Conservation (phyloP, 371 early-diverging fungal species). For the Homolaphlyctis polyrhiza region DNA sequence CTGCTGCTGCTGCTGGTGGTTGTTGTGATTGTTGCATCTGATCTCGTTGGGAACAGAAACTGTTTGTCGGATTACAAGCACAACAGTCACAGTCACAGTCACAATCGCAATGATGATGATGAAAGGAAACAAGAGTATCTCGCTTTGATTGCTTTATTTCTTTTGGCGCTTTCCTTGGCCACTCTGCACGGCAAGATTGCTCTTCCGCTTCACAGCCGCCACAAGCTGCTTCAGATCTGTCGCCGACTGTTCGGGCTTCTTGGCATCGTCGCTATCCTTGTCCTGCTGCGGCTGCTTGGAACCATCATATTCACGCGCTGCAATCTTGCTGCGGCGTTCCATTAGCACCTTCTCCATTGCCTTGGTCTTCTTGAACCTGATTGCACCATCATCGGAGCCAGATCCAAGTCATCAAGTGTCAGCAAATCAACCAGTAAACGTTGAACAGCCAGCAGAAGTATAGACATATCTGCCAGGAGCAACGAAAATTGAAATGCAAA, state of each 20-base stretch:
- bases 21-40: too few relatives aligned
- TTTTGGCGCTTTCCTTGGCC: conserved; percentile 1
- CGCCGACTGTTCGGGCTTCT: too few relatives aligned
- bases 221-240: conserved; percentile 6
- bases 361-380: conserved; percentile 88
- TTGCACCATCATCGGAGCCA: background rate
- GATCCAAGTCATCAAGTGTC: background rate
- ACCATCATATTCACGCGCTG: background rate
- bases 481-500: background rate
- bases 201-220: conserved; percentile 17
- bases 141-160: too few relatives aligned
- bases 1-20: too few relatives aligned
- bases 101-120: background rate
- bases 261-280: background rate
- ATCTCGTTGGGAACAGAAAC: too few relatives aligned
- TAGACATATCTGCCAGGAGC: background rate
- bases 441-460: background rate
- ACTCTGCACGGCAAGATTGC: conserved; percentile 5
- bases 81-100: too few relatives aligned
- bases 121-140: background rate
- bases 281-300: background rate
- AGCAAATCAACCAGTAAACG: background rate
- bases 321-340: conserved; percentile 56
- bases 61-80: too few relatives aligned
- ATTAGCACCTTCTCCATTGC: conserved; percentile 75